These are phyloP conservation scores for Cyberlindnera americana DNA, from an alignment of 805 yeast genomes.

Conservation along the genomic window DNA sequence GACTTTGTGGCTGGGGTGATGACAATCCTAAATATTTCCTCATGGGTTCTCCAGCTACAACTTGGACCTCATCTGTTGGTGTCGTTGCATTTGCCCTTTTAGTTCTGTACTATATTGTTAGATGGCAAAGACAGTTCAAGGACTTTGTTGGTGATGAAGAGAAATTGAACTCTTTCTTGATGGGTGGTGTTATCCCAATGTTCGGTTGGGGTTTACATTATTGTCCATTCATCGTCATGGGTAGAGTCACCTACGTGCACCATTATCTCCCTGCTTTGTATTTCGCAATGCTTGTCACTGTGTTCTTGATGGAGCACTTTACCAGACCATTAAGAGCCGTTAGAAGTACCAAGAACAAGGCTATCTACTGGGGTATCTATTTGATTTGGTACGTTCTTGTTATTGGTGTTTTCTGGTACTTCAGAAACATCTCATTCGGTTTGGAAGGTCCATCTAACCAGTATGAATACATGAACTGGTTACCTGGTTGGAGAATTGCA, in stretches of 20 bases:
- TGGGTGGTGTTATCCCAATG: slow-evolving; percentile 77
- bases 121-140: slow-evolving; percentile 79
- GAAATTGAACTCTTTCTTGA: slow-evolving; percentile 49
- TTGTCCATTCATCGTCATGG: slow-evolving; percentile 75
- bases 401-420: slow-evolving; percentile 53
- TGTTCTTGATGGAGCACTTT: slow-evolving; percentile 48
- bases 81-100: slow-evolving; percentile 49
- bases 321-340: slow-evolving; percentile 24
- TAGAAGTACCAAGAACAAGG: slow-evolving; percentile 25
- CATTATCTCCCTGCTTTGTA: slow-evolving; percentile 83
- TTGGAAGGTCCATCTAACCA: slow-evolving; percentile 46
- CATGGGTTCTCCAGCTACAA: slow-evolving; percentile 74
- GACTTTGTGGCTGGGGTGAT: slow-evolving; percentile 71
- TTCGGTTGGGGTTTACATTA: slow-evolving; percentile 79
- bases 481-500: slow-evolving; percentile 43
- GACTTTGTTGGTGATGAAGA: slow-evolving; percentile 49
- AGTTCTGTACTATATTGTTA: slow-evolving; percentile 32
- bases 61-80: slow-evolving; percentile 68
- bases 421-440: slow-evolving; percentile 63
- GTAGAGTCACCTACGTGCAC: slow-evolving; percentile 82
- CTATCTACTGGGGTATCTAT: slow-evolving; percentile 35
- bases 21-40: slow-evolving; percentile 58
- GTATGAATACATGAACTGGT: slow-evolving; percentile 46
- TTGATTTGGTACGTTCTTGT: slow-evolving; percentile 38
- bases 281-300: slow-evolving; percentile 60